Percentiles rank a stretch among this genome's conserved stretches.
Conservation (phyloP, 768 basidiomycete species). For the Crassisporium funariophilum region DNA sequence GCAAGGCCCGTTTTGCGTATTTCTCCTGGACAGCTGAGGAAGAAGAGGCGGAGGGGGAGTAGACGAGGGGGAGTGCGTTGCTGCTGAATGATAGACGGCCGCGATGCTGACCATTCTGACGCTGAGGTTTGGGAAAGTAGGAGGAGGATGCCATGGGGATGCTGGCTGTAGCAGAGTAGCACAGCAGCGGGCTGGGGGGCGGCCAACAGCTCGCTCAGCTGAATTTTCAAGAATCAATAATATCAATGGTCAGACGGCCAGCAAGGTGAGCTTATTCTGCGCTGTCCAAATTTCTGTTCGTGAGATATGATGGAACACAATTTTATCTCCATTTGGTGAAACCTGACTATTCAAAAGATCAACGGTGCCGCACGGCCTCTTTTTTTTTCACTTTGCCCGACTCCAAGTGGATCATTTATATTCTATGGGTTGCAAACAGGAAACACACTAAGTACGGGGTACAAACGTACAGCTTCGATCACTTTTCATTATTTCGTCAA, state of each 20-base stretch:
- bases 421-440: too few species aligned
- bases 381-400: too few species aligned
- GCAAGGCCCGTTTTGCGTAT: conserved; percentile 41
- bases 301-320: conserved; percentile 15
- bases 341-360: too few species aligned
- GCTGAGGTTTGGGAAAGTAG: conserved; percentile 48
- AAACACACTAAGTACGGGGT: too few species aligned
- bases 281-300: conserved; percentile 18
- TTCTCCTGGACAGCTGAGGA: conserved; percentile 71
- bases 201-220: too few species aligned
- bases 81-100: conserved; percentile 26
- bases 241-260: conserved; percentile 14
- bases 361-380: too few species aligned
- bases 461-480: background rate
- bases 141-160: conserved; percentile 45
- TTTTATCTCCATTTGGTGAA: conserved; percentile 16
- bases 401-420: too few species aligned
- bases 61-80: conserved; percentile 36
- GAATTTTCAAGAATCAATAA: conserved; percentile 6
- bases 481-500: background rate
- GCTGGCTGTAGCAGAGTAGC: conserved; percentile 3
- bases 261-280: conserved; percentile 7
- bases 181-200: conserved; percentile 1
- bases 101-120: conserved; percentile 48
- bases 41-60: conserved; percentile 30